Evolutionary conservation across 768 basidiomycete species (phyloP).

Genomic region (Boletus rufocinnamomeus): DNA sequence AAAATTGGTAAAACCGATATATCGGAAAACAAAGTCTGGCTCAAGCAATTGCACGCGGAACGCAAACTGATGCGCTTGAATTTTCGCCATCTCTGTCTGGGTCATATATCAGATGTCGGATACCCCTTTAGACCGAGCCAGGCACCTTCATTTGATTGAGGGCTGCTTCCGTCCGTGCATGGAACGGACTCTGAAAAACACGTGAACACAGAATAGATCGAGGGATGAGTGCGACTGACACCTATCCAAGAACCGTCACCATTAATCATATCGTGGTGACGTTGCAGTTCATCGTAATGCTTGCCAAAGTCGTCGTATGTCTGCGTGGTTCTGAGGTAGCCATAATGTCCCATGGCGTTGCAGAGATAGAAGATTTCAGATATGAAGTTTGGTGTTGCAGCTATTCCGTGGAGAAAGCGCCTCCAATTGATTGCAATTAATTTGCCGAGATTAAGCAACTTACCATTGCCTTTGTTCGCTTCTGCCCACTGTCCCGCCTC

Average conservation of each 20-base stretch:
- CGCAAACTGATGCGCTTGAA: slow-evolving; percentile 73
- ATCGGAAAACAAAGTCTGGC: slow-evolving; percentile 77
- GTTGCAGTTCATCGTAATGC: slow-evolving; percentile 73
- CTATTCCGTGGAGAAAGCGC: slow-evolving; percentile 34
- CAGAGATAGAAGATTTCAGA: slow-evolving; percentile 93
- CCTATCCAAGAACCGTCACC: slow-evolving; percentile 83
- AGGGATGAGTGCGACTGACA: slow-evolving; percentile 45
- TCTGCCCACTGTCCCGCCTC: slow-evolving; percentile 78
- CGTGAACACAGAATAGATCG: neutral
- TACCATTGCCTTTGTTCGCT: slow-evolving; percentile 51
- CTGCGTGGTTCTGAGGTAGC: slow-evolving; percentile 78
- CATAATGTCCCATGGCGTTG: slow-evolving; percentile 87
- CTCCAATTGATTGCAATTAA: neutral
- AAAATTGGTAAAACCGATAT: slow-evolving; percentile 84
- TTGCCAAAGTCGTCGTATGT: slow-evolving; percentile 72
- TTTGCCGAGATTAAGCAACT: neutral
- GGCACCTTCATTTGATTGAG: slow-evolving; percentile 78
- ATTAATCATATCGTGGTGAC: slow-evolving; percentile 73
- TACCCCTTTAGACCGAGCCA: neutral
- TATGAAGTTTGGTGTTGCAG: slow-evolving; percentile 84
- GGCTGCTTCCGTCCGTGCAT: slow-evolving; percentile 75
- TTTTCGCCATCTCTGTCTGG: slow-evolving; percentile 68
- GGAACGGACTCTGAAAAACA: slow-evolving; percentile 57
- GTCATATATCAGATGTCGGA: slow-evolving; percentile 1
- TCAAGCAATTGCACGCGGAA: slow-evolving; percentile 87